Percentiles rank a stretch among this genome's conserved stretches.
phyloP scores from a whole-genome alignment of 2,329 filamentous ascomycete genomes.

The Nemania abortiva region DNA sequence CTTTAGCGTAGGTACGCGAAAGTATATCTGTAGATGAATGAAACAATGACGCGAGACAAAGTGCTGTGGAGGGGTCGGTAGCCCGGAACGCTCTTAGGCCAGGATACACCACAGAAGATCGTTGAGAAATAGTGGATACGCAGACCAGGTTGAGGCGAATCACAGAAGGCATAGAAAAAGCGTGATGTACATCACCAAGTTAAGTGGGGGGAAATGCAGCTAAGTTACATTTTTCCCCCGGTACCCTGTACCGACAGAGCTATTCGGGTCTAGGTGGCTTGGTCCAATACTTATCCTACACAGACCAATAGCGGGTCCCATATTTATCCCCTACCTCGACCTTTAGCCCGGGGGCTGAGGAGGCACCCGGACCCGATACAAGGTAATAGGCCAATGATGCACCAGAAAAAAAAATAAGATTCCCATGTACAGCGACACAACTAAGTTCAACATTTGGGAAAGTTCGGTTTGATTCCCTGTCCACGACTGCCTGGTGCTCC shows the following conservation, averaged over 20 bases:
- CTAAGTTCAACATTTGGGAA: conserved; percentile 53
- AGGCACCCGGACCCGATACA: conserved; percentile 5
- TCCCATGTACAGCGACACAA: conserved; percentile 22
- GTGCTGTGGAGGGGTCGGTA: conserved; percentile 20
- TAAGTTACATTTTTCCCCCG: conserved; percentile 14
- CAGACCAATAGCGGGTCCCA: background rate
- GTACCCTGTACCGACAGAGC: conserved; percentile 13
- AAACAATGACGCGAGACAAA: conserved; percentile 27
- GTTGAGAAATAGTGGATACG: conserved; percentile 55
- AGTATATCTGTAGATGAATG: conserved; percentile 16
- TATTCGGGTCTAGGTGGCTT: conserved; percentile 10
- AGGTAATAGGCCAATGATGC: conserved; percentile 26
- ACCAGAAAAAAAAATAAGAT: conserved; percentile 29
- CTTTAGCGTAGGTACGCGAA: conserved; percentile 2
- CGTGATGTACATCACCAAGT: background rate
- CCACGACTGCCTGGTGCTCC: conserved; percentile 11
- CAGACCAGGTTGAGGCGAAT: conserved; percentile 35
- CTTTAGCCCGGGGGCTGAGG: conserved; percentile 25
- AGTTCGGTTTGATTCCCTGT: conserved; percentile 41
- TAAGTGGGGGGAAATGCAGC: conserved; percentile 23
- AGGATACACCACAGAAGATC: conserved; percentile 50
- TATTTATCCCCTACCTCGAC: background rate
- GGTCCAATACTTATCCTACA: background rate
- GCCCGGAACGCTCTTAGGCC: conserved; percentile 7
- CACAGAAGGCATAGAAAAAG: conserved; percentile 35